Base-by-base conservation (phyloP, 2,329 filamentous ascomycete species). In the Polychaeton citri region DNA sequence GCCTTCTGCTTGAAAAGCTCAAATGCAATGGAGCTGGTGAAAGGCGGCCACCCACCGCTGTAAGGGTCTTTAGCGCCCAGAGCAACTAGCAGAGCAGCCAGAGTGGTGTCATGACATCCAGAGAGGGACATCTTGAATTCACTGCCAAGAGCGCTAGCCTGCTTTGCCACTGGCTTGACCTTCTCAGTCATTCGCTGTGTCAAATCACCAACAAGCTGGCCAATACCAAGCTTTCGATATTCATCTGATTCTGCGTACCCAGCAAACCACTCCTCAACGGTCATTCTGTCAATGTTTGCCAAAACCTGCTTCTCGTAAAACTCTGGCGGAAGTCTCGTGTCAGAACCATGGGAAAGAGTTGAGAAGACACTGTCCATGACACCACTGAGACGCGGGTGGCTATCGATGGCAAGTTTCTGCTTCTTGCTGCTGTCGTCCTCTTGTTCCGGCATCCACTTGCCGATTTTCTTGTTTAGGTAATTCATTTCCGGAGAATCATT, bases 361-460 rank as follows among this genome's bases (percentile, higher is more conserved):
- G 84, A 76, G 54, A 95, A 96, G 52, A 96, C 72, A 0, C 84
- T 90, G 61, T 98, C 90, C 81, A 93, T 85, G 50, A 98, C 80
- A 36, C 90, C 90, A 5, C 78, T 86, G 9, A 96, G 67, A 31
- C 87, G 71, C 1, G 90, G 90, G 40, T 79, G 79, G 1, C 78
- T 79, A 57, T 95, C 86, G 6, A 96, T 83, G 18, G 81, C 82
- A 6, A 95, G 77, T 26, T 70, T 68, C 8, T 71, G 71, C 19
- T 56, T 55, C n/a, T n/a, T n/a, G n/a, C n/a, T n/a, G n/a, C n/a
- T n/a, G 12, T 28, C 24, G 24, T 15, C 24, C 12, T 28, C 24
- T 32, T 69, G 68, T 6, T 75, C 68, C 0, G 85, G 84, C 82
- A 96, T 93, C 75, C 81, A 93, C 56, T 81, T 85, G 21, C 80